Base-by-base conservation (phyloP, 2,329 filamentous ascomycete genomes). In the Zasmidium citrigriseum region DNA sequence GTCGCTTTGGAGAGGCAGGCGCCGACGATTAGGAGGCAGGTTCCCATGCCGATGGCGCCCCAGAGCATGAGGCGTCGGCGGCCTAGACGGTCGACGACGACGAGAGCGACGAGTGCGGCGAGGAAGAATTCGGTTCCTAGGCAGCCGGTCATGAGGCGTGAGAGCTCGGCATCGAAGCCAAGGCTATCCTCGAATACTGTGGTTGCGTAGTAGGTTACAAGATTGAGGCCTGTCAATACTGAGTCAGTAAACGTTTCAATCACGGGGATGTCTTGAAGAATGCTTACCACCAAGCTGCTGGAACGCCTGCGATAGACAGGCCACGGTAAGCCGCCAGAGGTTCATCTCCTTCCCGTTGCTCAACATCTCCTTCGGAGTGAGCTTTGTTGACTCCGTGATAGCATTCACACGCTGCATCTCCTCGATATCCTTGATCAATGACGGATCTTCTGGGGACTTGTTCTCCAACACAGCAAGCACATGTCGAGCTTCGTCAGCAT, bases 1-100 rank as follows among this genome's bases (percentile, higher is more conserved):
- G 55, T 61, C 10, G 57, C 54, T 29, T 57, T 20, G 3, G 52
- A 56, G 21, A 64, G 45, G 50, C 59, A 62, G 3, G 62, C 57
- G 14, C 63, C 60, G 21, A 66, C 59, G 44, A 68, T 55, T 22
- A 68, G 57, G 52, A 70, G 62, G 41, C 57, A 66, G 9, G 61
- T 48, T 18, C 55, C 67, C 67, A 70, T 69, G 11, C 69, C 68
- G 9, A 51, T 45, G 7, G 67, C 65, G 11, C 63, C 64, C 47
- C 62, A 65, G 16, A 70, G 58, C 61, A 70, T 65, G 59, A 79
- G 69, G 54, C 74, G 75, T n/a, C 76, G 70, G 21, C 77, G 72
- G 14, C 77, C 88, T 2, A 88, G 82, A 1, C 83, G 81, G 72
- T 89, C 86, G 38, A 89, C 85, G 52, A 85, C 76, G 67, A 86